Base-by-base conservation (phyloP, 106 monocot genomes). In the Alisma plantagoaquatica region DNA sequence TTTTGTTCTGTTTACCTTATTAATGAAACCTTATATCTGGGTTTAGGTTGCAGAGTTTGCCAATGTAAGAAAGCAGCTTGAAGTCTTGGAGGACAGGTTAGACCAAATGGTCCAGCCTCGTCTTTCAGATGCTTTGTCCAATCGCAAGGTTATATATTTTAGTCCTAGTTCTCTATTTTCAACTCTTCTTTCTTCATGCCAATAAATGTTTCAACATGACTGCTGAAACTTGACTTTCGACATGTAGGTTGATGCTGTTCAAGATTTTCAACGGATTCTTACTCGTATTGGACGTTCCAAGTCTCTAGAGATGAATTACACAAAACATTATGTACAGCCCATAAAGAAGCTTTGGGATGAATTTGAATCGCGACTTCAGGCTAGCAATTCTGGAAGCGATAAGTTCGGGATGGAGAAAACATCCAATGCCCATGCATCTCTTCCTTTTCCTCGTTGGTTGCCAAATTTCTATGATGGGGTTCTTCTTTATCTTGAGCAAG, bases 21-120 rank as follows among this genome's bases (percentile, higher is more conserved):
- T 50, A n/a, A n/a, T 21, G 49, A 28, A 27, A 35, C 3, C 23
- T 15, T 30, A 29, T 68, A 29, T 41, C n/a, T 26, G 17, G 46
- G 3, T 54, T 54, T 62, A 98, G 98, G 98, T 98, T 68, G 98
- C 98, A 21, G 98, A 98, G 69, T 98, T 98, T 72, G 98, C 98
- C 16, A 98, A 98, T 70, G 84, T 98, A 44, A 84, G 96, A 63
- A 90, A 85, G 77, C 89, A 89, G 44, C 74, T 98, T 44, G 85
- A 85, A 77, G 98, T 90, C 10, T 65, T 98, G 48, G 98, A 98
- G 68, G 90, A 98, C 32, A 75, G 98, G 64, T 66, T 98, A 19
- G 98, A 98, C 42, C 82, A 90, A 66, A 90, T 98, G 98, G 98
- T 86, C 57, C 82, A 77, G 46, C 90, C 98, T 69, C 98, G 74